Base-by-base conservation (phyloP, 1,139 yeast genomes). In the Yamadazyma atmosphaerica region DNA sequence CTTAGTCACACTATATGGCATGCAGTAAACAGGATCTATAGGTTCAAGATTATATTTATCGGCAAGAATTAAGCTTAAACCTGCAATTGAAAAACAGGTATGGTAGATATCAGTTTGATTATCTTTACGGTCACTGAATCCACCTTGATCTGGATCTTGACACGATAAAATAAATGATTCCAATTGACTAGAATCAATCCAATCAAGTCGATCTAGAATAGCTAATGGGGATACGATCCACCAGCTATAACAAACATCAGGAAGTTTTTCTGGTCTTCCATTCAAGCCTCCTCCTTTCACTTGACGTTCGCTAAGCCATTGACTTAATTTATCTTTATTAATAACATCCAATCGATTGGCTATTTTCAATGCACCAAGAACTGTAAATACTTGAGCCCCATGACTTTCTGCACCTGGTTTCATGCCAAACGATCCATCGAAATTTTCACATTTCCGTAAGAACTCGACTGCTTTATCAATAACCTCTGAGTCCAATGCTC, bases 181-280 rank as follows among this genome's bases (percentile, higher is more conserved):
- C 38, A 92, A 65, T 51, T 74, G 78, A 2, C 61, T 71, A 31
- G 71, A 70, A 52, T 88, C 83, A 14, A 94, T 84, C 90, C 96
- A 89, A 44, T 84, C 77, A 18, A 80, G 59, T 45, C 75, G 79
- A 0, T 67, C 77, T 18, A 92, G 66, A 38, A 90, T 83, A 0
- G 86, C 77, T 36, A 92, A 64, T 1, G 92, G 77, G 1, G 96
- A 84, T 31, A 90, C 61, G 5, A 89, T 96, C 98, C 98, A 92
- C 98, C 98, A 94, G 55, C 94, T 83, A 58, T 92, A 92, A 58
- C 99, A 92, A 12, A 87, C 96, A 60, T 92, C 99, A 0, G 98
- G 97, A 18, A 90, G 66, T 58, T 92, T 92, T 47, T 94, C 96
- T 0, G 98, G 98, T 35, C 99, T 76, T 0, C 99, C 99, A 56